Evolutionary conservation across 2,329 filamentous ascomycete genomes (phyloP), one percentile per base, ranked within the genome.

Genomic region (Hirsutella rhossiliensis): DNA sequence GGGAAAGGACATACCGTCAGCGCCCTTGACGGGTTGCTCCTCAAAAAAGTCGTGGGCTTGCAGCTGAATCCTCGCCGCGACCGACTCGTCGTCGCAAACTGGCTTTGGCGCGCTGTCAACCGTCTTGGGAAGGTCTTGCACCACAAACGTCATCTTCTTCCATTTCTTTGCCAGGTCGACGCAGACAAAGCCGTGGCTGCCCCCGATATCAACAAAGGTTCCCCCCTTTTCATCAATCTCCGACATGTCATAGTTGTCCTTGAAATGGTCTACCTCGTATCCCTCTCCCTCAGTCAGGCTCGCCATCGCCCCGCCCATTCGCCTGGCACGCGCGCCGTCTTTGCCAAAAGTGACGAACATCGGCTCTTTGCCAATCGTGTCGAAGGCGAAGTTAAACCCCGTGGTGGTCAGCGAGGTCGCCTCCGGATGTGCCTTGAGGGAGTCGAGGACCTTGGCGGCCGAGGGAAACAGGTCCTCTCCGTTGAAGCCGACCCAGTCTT

Each of bases 171-270:
- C 77, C 38, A 81, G 60, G 4, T 69, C 72, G n/a, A 74, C 64
- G 40, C 65, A 70, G n/a, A 73, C 69, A 40, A 76, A 73, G 0
- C 78, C 78, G 43, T 73, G 71, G 17, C 71, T 74, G 3, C 78
- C 77, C 11, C 78, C 77, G 13, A 78, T 52, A 44, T 82, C 76
- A 5, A 81, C 74, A 34, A 81, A 59, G 0, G 65, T 74, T 3
- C 69, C 75, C 5, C 58, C 57, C 1, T 46, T 53, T 1, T 57
- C 57, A 42, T 75, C 63, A 2, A 78, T 56, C 1, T 62, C 63
- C 1, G 63, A 57, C 51, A 80, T 71, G 51, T 78, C 70, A 50
- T 73, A 79, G 38, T 68, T 71, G 32, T 74, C 59, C 2, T 77
- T 63, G 11, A 80, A 62, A 49, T 77, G 66, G 20, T 59, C 58